phyloP scores from a whole-genome alignment of 805 yeast genomes.

The Wickerhamiella kazuoi region DNA sequence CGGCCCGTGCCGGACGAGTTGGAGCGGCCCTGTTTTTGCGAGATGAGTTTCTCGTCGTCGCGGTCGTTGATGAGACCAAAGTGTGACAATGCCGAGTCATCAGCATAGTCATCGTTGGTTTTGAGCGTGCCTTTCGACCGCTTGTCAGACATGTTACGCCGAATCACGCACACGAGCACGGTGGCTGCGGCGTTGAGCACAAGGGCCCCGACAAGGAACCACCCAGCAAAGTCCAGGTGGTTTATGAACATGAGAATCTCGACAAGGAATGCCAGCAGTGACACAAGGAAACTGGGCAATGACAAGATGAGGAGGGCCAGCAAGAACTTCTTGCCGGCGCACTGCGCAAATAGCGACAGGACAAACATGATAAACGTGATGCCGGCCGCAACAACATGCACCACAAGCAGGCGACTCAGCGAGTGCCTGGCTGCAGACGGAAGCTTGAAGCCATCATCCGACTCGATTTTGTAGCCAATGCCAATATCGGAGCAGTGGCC shows the following conservation, averaged over 20 bases:
- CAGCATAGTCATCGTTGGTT: not conserved
- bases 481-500: constrained; percentile 25
- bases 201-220: constrained; percentile 61
- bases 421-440: constrained; percentile 45
- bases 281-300: constrained; percentile 48
- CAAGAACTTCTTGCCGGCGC: constrained; percentile 27
- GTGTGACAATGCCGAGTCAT: constrained; percentile 1
- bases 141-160: constrained; percentile 38
- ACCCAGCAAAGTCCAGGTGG: constrained; percentile 63
- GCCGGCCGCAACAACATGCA: constrained; percentile 48
- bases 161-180: constrained; percentile 50
- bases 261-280: constrained; percentile 59
- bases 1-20: not conserved
- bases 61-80: constrained; percentile 3
- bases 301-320: constrained; percentile 40
- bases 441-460: constrained; percentile 26
- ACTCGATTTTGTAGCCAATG: constrained; percentile 27
- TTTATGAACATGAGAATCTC: constrained; percentile 68
- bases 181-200: constrained; percentile 46
- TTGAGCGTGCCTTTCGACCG: constrained; percentile 9
- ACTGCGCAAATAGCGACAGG: constrained; percentile 25
- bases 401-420: constrained; percentile 42
- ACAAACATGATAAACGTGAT: constrained; percentile 32
- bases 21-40: constrained; percentile 1
- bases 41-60: constrained; percentile 12